Evolutionary conservation across 495 filamentous ascomycete genomes (phyloP), one percentile per base, ranked within the genome.

Genomic region (Immersiella caudata): DNA sequence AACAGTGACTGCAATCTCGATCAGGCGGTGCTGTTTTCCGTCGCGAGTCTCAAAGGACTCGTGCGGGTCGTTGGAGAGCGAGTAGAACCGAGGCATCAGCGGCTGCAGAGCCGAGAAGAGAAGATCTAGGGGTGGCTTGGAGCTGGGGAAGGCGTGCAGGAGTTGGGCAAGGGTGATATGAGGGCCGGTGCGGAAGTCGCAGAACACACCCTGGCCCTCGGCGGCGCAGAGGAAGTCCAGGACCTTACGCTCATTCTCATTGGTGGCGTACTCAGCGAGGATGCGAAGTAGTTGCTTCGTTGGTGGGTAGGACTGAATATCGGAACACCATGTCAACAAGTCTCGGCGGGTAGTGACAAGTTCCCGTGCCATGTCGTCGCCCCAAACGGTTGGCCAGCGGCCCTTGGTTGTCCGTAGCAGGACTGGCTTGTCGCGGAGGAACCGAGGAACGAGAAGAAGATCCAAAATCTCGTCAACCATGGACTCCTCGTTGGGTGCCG

Each of bases 381-480:
- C 94, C 95, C 96, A 99, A 55, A 99, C 95, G 11, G 95, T 98
- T 1, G 95, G 95, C 95, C 95, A 99, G 9, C 95, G 84, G 18
- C 96, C 96, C 36, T 83, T 85, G 24, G 82, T 86, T 2, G 95
- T 99, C 70, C 87, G 86, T 49, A 98, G 79, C 16, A 88, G 79
- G 24, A 97, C 84, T 18, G 89, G 89, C 78, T 91, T 93, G 73
- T 96, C 92, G 50, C 94, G 88, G 62, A 95, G 84, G 65, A 86
- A 89, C 35, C 84, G 86, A 4, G 92, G 91, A 20, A 97, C 84
- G 62, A 90, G 81, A 7, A 99, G 88, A 16, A 90, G 79, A 70
- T 97, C 87, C 71, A 99, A 84, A 33, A 97, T 81, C 46, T 94
- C 91, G 22, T 97, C 88, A 16, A 99, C 94, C 14, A 90, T 82